Evolutionary conservation across 2,329 filamentous ascomycete species (phyloP).

Genomic region (Mollisia scopiformis): DNA sequence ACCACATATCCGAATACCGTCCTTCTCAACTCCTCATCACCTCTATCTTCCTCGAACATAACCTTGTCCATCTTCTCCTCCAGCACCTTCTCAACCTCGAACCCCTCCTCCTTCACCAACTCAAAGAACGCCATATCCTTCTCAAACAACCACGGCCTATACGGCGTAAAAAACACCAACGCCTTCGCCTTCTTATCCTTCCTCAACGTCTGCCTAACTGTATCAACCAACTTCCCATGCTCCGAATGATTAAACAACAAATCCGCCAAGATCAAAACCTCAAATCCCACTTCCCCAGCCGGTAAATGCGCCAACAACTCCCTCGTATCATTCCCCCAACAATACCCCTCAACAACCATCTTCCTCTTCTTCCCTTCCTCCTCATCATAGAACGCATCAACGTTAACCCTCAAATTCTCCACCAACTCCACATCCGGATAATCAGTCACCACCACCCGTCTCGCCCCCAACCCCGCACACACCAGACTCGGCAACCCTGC

Average conservation of each 20-base stretch:
- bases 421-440: conserved; percentile 87
- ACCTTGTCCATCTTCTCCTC: conserved; percentile 83
- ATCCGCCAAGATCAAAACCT: conserved; percentile 85
- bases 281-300: conserved; percentile 55
- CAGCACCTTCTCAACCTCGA: conserved; percentile 77
- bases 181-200: conserved; percentile 48
- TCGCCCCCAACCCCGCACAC: conserved; percentile 72
- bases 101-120: conserved; percentile 68
- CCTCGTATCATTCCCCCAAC: conserved; percentile 75
- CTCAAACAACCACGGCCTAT: conserved; percentile 85
- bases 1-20: conserved; percentile 59
- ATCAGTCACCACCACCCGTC: conserved; percentile 78
- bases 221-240: conserved; percentile 76
- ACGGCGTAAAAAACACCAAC: conserved; percentile 92
- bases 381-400: conserved; percentile 43
- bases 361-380: conserved; percentile 18
- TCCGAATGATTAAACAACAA: conserved; percentile 90
- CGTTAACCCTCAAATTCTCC: conserved; percentile 77
- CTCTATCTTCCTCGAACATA: conserved; percentile 87
- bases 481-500: conserved; percentile 84
- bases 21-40: conserved; percentile 78
- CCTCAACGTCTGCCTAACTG: conserved; percentile 69
- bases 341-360: conserved; percentile 70
- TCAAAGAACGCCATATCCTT: conserved; percentile 90
- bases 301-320: conserved; percentile 61